A percentile compares a stretch with the other conserved stretches of the same genome.
phyloP scores from a whole-genome alignment of 1,284 basidiomycete genomes.

The Cystobasidium pallidum region DNA sequence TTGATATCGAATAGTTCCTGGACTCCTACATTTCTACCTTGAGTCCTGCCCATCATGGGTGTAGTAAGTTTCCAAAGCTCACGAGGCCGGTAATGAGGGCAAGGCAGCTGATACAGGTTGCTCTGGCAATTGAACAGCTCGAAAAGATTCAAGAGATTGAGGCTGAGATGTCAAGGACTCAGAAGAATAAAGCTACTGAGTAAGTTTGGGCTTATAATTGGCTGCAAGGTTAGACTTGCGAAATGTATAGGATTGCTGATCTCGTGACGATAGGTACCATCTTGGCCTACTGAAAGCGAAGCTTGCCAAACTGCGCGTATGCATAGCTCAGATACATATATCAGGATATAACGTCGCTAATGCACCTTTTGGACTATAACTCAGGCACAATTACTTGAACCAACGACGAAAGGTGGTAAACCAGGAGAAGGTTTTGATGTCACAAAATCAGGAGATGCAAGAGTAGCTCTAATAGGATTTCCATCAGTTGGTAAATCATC shows the following conservation, averaged over 20 bases:
- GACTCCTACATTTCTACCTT: background rate
- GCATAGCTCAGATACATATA: constrained; percentile 73
- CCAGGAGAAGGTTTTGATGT: constrained; percentile 70
- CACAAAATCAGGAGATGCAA: constrained; percentile 88
- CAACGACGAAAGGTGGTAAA: constrained; percentile 70
- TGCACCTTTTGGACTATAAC: constrained; percentile 54
- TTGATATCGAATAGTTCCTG: background rate
- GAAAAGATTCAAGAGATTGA: constrained; percentile 45
- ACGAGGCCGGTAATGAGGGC: background rate
- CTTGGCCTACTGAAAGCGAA: constrained; percentile 76
- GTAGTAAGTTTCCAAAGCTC: constrained; percentile 18
- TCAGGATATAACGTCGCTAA: background rate
- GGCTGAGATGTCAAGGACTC: constrained; percentile 57
- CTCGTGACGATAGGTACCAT: constrained; percentile 15
- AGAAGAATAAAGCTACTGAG: constrained; percentile 57
- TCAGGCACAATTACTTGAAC: constrained; percentile 52
- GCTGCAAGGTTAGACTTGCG: no score
- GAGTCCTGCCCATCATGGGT: constrained; percentile 24
- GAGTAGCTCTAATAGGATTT: constrained; percentile 80
- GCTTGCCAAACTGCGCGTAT: constrained; percentile 82
- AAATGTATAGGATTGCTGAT: background rate
- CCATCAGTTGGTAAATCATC: constrained; percentile 69
- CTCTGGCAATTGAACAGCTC: constrained; percentile 19
- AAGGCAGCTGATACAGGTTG: background rate
- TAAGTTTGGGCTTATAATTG: background rate